Evolutionary conservation across 2,329 filamentous ascomycete species (phyloP), one percentile per base, ranked within the genome.

Genomic region (Xylariaceae sp.): DNA sequence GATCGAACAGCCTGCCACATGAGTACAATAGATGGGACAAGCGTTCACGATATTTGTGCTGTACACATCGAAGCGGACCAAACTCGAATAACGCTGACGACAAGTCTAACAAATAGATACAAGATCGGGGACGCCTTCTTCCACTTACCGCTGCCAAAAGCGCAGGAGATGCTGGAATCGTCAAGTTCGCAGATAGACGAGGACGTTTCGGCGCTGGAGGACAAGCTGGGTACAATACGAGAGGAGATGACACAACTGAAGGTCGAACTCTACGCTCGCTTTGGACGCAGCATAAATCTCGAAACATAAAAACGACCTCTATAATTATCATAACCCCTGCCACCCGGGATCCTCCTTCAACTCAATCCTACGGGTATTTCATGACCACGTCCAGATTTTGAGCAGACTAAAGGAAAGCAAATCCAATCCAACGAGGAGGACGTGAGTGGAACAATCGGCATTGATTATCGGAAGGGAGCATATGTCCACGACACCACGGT

Each of bases 101-200:
- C 21, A n/a, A 19, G 7, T 14, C 45, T 47, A 19, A 49, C 21
- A 7, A 29, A 29, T 71, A 97, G 93, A 55, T 98, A 98, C 81
- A 96, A 96, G 77, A 91, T 99, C 55, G 95, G 95, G 63, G 95
- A 98, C 74, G 90, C 92, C 5, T 99, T 98, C 78, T 90, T 98
- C 74, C 89, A 91, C 56, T 77, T 99, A 50, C 88, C 89, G 7
- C 83, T 97, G 16, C 77, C 88, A 47, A 89, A 96, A 71, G 95
- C 95, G 2, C 91, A 97, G 71, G 88, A 93, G 65, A 84, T 98
- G 75, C 86, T 99, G 4, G 79, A 85, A 18, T 75, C 82, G 10
- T 89, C 90, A 5, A 88, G 87, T 5, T 81, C 87, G 59, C 84
- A 82, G 67, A 86, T 96, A 60, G 91, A 96, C 63, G 79, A 86